Evolutionary conservation across 208 protist species (phyloP), one percentile per base, ranked within the genome.

Genomic region (Leishmania mexicana): DNA sequence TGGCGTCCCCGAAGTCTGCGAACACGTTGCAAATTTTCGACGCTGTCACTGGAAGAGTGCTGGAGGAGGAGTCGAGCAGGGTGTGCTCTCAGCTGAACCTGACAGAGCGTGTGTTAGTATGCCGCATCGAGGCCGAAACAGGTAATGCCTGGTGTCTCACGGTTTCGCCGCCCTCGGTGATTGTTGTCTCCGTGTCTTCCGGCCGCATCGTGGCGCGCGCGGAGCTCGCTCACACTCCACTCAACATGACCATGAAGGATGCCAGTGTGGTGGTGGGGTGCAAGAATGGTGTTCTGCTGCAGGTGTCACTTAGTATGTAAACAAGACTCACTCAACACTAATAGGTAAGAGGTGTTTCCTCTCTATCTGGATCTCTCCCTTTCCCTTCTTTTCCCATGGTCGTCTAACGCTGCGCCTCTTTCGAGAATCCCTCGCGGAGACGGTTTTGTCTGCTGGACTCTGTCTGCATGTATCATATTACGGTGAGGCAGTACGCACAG

Each of bases 21-120:
- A 35, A 92, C 28, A 86, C 95, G 28, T 6, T 98, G 17, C 89
- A 95, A 79, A 64, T 98, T 11, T 94, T 91, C 75, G 93, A 98
- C 75, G 83, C 80, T 42, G 72, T 89, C 11, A 88, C 84, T 0
- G 88, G 85, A 1, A 42, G 67, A 3, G 75, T 90, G 40, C 45
- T 92, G 40, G 79, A 87, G n/a, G 65, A 82, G 19, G 88, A 90
- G 38, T 89, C 87, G 45, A 13, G 13, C 17, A 84, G 58, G 17
- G 45, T 91, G 5, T 92, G 81, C n/a, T 38, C 78, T 31, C 49
- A 79, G 68, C 70, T 95, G 10, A 38, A 71, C 17, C 17, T 79
- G 1, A 65, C 38, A 6, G 71, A 89, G 65, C 87, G 83, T 1
- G 65, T 93, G 6, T 58, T 85, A 54, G 70, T 90, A 4, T 82